Evolutionary conservation across 139 green algal species (phyloP).

Genomic region (Astrephomene gubernaculifera): DNA sequence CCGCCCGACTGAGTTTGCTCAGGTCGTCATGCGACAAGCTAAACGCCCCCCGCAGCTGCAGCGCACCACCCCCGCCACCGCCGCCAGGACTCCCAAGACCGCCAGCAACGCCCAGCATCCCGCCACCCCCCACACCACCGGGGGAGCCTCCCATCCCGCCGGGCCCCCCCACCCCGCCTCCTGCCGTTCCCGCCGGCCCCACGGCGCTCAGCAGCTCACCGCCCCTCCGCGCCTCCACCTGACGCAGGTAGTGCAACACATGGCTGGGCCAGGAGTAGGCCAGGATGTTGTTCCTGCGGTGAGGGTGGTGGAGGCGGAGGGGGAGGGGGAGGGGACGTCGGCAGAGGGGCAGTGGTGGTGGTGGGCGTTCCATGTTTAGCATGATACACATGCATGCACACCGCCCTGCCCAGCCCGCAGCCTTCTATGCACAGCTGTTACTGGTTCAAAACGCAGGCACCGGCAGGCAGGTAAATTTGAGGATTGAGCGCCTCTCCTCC

Average conservation of each 20-base stretch:
- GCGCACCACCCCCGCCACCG: background rate
- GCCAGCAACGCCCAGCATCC: background rate
- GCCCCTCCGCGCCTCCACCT: conserved; percentile 60
- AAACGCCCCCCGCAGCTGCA: conserved; percentile 23
- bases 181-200: conserved; percentile 19
- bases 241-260: conserved; percentile 81
- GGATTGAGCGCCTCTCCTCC: no score
- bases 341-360: no score
- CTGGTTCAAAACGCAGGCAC: no score
- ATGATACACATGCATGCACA: no score
- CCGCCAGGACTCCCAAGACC: background rate
- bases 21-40: conserved; percentile 48
- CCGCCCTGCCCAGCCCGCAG: no score
- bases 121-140: conserved; percentile 43
- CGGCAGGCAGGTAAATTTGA: no score
- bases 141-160: background rate
- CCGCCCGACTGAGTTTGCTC: background rate
- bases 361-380: no score
- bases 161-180: background rate
- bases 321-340: no score
- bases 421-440: no score
- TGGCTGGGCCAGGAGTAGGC: conserved; percentile 93
- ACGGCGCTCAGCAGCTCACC: background rate
- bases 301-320: background rate
- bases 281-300: conserved; percentile 82